Percentiles rank a stretch among this genome's conserved stretches.
phyloP scores from a whole-genome alignment of 75 land plant genomes.

The Selaginella moellendorffii region DNA sequence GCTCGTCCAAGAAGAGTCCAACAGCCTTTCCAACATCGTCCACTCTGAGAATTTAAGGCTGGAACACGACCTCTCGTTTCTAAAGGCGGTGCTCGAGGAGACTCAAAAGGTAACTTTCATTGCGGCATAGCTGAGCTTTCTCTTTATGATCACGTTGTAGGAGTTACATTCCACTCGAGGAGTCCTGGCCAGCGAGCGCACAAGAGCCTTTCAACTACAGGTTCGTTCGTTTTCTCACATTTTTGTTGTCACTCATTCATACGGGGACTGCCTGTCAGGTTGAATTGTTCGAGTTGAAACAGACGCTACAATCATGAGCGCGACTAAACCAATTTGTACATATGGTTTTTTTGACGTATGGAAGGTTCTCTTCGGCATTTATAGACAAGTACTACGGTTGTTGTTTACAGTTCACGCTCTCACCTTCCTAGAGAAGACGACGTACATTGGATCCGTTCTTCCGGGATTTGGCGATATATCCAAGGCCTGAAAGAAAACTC shows the following conservation, averaged over 20 bases:
- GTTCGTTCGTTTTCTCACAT: constrained; percentile 17
- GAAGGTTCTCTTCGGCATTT: no score
- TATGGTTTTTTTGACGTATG: no score
- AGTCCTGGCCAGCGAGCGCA: constrained; percentile 62
- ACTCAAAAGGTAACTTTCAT: constrained; percentile 67
- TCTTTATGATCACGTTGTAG: constrained; percentile 23
- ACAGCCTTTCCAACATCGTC: constrained; percentile 70
- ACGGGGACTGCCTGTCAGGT: no score
- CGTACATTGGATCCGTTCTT: constrained; percentile 3
- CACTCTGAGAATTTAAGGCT: constrained; percentile 81
- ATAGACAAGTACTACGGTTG: no score
- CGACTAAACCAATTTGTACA: background rate
- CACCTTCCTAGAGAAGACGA: constrained; percentile 2
- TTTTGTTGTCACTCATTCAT: background rate
- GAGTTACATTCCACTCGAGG: constrained; percentile 90
- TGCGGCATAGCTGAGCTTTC: background rate
- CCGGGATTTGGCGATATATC: constrained; percentile 8
- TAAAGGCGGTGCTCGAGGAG: constrained; percentile 89
- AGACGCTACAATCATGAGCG: constrained; percentile 10
- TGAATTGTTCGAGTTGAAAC: constrained; percentile 27
- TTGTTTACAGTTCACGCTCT: constrained; percentile 1
- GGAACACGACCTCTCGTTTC: constrained; percentile 92
- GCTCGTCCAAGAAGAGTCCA: constrained; percentile 77
- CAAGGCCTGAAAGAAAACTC: background rate
- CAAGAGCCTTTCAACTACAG: constrained; percentile 92